Conservation (phyloP, 352 stramenopile genomes). For the Phytophthora citricola region DNA sequence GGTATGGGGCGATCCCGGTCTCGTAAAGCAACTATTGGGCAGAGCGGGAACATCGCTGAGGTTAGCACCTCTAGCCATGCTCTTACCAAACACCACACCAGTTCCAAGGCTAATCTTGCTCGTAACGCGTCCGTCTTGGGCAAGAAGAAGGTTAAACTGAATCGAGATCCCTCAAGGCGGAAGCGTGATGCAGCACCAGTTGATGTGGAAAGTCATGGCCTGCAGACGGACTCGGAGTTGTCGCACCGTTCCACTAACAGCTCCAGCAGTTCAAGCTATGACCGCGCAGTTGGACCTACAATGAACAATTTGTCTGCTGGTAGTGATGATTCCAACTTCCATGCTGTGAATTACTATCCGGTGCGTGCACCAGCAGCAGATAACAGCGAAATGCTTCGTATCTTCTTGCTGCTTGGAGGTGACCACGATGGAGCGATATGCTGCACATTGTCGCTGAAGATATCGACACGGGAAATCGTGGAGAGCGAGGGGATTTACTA, state of each 20-base stretch:
- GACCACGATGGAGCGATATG: slow-evolving; percentile 50
- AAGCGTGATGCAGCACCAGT: too few species aligned
- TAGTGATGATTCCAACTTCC: background rate
- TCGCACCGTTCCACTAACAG: too few species aligned
- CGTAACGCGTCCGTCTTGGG: background rate
- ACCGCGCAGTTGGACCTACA: too few species aligned
- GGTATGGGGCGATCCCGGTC: background rate
- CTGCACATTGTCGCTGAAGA: slow-evolving; percentile 26
- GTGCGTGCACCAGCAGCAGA: background rate
- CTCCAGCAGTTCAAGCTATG: too few species aligned
- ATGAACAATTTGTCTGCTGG: background rate
- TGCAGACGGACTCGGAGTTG: too few species aligned
- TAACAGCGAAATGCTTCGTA: slow-evolving; percentile 9
- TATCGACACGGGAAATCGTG: slow-evolving; percentile 27
- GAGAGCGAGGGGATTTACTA: slow-evolving; percentile 40
- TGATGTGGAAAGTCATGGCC: too few species aligned
- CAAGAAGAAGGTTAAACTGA: slow-evolving; percentile 16
- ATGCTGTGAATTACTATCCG: background rate
- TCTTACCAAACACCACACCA: slow-evolving; percentile 13
- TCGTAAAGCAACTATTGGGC: slow-evolving; percentile 7
- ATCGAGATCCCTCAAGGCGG: background rate
- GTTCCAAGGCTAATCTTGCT: background rate
- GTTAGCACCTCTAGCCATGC: slow-evolving; percentile 5
- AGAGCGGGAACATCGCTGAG: background rate
- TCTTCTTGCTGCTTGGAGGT: slow-evolving; percentile 46